Conservation (phyloP, 2,329 filamentous ascomycete genomes). For the Leptographium flavum region DNA sequence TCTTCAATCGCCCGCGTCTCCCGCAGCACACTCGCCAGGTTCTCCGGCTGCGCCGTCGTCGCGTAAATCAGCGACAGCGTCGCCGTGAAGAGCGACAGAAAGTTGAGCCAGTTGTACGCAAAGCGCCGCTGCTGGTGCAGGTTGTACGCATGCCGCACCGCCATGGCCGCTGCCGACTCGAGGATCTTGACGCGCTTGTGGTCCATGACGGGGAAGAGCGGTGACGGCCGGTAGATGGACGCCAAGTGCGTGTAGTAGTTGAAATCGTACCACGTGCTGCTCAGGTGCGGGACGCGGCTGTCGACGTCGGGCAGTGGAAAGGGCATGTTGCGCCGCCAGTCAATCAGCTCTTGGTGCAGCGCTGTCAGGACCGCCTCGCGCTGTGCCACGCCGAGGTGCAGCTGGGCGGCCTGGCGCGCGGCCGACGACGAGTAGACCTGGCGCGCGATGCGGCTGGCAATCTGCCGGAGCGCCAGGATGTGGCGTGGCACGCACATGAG, state of each 20-base stretch:
- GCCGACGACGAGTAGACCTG: constrained; percentile 20
- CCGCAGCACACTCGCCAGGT: constrained; percentile 13
- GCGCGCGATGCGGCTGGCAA: constrained; percentile 25
- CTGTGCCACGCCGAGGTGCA: constrained; percentile 7
- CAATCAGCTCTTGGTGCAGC: constrained; percentile 25
- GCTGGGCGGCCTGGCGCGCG: neutral
- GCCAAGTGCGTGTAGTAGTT: constrained; percentile 32
- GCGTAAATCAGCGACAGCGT: constrained; percentile 28
- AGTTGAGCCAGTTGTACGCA: constrained; percentile 27
- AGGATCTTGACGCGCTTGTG: constrained; percentile 21
- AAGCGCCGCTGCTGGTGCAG: constrained; percentile 24
- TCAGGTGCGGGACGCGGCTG: constrained; percentile 26
- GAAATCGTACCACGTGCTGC: constrained; percentile 29
- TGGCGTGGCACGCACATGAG: constrained; percentile 26
- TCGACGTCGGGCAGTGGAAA: constrained; percentile 25
- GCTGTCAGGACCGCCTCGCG: constrained; percentile 19
- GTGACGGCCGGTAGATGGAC: constrained; percentile 29
- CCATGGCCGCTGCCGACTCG: constrained; percentile 24
- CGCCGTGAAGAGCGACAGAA: constrained; percentile 26
- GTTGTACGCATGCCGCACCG: constrained; percentile 25
- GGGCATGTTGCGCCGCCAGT: constrained; percentile 29
- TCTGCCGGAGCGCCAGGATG: constrained; percentile 24
- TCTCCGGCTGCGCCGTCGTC: constrained; percentile 23
- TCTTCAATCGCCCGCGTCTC: constrained; percentile 17
- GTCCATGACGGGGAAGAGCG: constrained; percentile 24